Conservation (phyloP, 2,329 filamentous ascomycete species). For the Clonostachys byssicola region DNA sequence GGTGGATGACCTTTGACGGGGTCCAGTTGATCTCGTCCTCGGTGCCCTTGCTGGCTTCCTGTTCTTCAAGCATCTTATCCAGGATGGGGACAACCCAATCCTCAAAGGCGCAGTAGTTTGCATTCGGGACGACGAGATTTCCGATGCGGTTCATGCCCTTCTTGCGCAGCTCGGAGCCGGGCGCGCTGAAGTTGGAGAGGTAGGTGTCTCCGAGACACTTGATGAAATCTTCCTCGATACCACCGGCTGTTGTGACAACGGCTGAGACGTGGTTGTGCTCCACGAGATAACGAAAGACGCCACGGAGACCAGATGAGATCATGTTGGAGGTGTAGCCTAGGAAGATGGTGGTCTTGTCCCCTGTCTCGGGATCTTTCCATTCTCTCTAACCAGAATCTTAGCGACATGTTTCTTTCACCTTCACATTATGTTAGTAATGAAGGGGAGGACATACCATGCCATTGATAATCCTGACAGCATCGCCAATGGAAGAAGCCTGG, state of each 20-base stretch:
- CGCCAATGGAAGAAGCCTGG: conserved; percentile 67
- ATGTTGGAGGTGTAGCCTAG: conserved; percentile 97
- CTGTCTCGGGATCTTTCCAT: conserved; percentile 78
- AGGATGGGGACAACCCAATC: conserved; percentile 96
- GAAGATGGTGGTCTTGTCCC: conserved; percentile 85
- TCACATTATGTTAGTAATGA: too few relatives aligned
- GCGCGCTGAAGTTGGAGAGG: conserved; percentile 77
- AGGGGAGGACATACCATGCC: conserved; percentile 68
- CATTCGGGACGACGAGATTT: conserved; percentile 92
- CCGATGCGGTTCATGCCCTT: conserved; percentile 94
- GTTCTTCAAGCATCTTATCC: conserved; percentile 90
- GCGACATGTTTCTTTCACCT: conserved; percentile 1
- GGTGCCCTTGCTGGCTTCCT: conserved; percentile 71
- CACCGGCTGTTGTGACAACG: conserved; percentile 92
- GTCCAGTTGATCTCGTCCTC: conserved; percentile 82
- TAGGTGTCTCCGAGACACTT: conserved; percentile 96
- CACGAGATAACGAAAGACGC: conserved; percentile 87
- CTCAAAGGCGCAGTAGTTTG: conserved; percentile 93
- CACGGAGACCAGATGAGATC: conserved; percentile 90
- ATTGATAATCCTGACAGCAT: conserved; percentile 89
- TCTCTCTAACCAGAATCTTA: conserved; percentile 43
- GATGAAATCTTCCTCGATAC: conserved; percentile 96
- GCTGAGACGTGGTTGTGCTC: conserved; percentile 89
- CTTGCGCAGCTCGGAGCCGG: conserved; percentile 72
- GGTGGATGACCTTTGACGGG: conserved; percentile 84